Conservation (phyloP, 257 asterid genomes). For the Plantago ovata region DNA sequence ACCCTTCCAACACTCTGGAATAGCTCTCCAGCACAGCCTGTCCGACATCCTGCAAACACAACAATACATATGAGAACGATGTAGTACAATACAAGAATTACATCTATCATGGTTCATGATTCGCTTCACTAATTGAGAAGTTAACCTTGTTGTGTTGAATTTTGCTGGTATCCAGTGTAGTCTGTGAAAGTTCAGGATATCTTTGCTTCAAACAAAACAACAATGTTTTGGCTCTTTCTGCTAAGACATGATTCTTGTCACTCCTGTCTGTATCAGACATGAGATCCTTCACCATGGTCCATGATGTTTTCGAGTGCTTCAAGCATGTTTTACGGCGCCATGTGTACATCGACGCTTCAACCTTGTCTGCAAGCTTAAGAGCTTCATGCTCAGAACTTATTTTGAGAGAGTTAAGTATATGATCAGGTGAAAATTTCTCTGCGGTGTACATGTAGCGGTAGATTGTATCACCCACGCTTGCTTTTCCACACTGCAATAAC, state of each 20-base stretch:
- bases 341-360: conserved; percentile 77
- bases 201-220: conserved; percentile 77
- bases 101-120: background rate
- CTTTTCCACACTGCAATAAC: conserved; percentile 69
- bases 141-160: conserved; percentile 75
- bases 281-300: conserved; percentile 75
- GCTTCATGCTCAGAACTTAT: conserved; percentile 80
- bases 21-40: conserved; percentile 85
- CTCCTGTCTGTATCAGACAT: conserved; percentile 64
- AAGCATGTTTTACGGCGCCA: conserved; percentile 74
- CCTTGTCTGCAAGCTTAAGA: conserved; percentile 79
- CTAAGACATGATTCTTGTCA: conserved; percentile 64
- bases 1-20: conserved; percentile 82
- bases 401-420: conserved; percentile 54
- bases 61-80: background rate
- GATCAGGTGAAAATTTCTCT: conserved; percentile 60
- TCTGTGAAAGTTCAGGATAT: conserved; percentile 82
- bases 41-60: conserved; percentile 75
- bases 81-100: background rate
- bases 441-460: conserved; percentile 61
- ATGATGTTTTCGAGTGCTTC: conserved; percentile 68
- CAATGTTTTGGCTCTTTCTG: conserved; percentile 67
- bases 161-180: conserved; percentile 81
- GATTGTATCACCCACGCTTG: conserved; percentile 68
- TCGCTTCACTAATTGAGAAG: background rate